Evolutionary conservation across 2,329 filamentous ascomycete species (phyloP).

Genomic region (Fusarium virguliforme): DNA sequence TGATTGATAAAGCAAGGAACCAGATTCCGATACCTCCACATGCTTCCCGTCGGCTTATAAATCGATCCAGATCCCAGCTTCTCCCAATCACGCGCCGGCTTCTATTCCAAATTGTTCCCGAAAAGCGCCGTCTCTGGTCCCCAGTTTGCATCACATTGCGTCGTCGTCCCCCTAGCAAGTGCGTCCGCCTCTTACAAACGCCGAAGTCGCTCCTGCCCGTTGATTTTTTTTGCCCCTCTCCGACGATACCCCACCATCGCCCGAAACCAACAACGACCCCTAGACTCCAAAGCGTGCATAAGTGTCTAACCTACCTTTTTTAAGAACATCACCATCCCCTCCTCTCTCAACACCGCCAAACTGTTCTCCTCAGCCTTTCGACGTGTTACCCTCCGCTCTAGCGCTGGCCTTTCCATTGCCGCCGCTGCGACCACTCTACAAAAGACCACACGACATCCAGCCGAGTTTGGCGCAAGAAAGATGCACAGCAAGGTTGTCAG

Average conservation of each 20-base stretch:
- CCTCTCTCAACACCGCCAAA: constrained; percentile 72
- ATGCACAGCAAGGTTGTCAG: constrained; percentile 96
- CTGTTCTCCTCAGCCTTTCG: constrained; percentile 91
- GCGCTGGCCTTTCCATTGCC: constrained; percentile 81
- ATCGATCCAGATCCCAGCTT: constrained; percentile 26
- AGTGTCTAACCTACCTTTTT: constrained; percentile 22
- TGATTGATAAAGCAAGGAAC: constrained; percentile 40
- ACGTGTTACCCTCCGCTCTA: constrained; percentile 81
- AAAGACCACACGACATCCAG: constrained; percentile 60
- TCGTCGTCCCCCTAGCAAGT: neutral
- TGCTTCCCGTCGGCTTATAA: constrained; percentile 14
- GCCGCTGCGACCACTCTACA: constrained; percentile 77
- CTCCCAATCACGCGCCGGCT: constrained; percentile 9
- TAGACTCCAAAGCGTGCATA: constrained; percentile 9
- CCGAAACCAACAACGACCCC: neutral
- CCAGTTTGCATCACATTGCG: constrained; percentile 15
- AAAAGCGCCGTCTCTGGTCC: constrained; percentile 3
- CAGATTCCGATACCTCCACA: constrained; percentile 31
- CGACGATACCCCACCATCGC: constrained; percentile 31
- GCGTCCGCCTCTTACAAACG: constrained; percentile 14
- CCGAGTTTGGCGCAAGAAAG: constrained; percentile 65
- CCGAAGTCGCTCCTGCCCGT: constrained; percentile 38
- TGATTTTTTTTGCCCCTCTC: constrained; percentile 25
- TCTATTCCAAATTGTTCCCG: constrained; percentile 38
- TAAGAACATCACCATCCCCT: constrained; percentile 41